phyloP scores from a whole-genome alignment of 257 asterid species.

The Cordia subcordata region DNA sequence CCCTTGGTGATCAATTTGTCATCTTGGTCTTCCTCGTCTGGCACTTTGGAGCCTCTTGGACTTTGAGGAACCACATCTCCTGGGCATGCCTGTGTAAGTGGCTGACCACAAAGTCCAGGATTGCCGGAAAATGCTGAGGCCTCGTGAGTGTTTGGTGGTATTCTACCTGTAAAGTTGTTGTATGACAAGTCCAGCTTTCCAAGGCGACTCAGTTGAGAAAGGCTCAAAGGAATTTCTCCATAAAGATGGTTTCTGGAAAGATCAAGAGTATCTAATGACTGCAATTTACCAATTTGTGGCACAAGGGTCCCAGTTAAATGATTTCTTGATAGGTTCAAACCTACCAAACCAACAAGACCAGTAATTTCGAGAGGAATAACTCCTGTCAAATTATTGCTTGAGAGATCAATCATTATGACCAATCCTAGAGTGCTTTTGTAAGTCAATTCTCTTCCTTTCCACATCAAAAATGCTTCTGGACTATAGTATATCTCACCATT shows the following conservation, averaged over 20 bases:
- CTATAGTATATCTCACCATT: too few species aligned
- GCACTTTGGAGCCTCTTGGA: neutral
- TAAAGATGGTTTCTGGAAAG: constrained; percentile 20
- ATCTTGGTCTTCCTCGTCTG: neutral
- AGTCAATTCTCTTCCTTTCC: constrained; percentile 24
- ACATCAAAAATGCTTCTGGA: constrained; percentile 11
- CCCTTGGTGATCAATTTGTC: neutral
- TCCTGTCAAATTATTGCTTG: constrained; percentile 23
- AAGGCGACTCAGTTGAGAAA: constrained; percentile 4
- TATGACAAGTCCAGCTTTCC: constrained; percentile 13
- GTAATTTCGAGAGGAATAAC: constrained; percentile 25
- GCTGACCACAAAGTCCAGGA: constrained; percentile 24
- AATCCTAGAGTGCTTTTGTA: constrained; percentile 13
- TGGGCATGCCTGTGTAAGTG: constrained; percentile 19
- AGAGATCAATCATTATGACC: constrained; percentile 26
- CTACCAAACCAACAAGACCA: constrained; percentile 21
- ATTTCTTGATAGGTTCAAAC: constrained; percentile 32
- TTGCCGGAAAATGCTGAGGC: constrained; percentile 17
- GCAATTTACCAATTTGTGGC: constrained; percentile 13
- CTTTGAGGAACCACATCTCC: constrained; percentile 4
- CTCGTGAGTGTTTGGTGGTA: constrained; percentile 21
- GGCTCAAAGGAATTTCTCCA: constrained; percentile 13
- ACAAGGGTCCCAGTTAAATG: constrained; percentile 25
- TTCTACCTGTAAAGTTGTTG: constrained; percentile 24
- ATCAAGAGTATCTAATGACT: constrained; percentile 27